Evolutionary conservation across 2,329 filamentous ascomycete species (phyloP).

Genomic region (Calonectria pauciramosa): DNA sequence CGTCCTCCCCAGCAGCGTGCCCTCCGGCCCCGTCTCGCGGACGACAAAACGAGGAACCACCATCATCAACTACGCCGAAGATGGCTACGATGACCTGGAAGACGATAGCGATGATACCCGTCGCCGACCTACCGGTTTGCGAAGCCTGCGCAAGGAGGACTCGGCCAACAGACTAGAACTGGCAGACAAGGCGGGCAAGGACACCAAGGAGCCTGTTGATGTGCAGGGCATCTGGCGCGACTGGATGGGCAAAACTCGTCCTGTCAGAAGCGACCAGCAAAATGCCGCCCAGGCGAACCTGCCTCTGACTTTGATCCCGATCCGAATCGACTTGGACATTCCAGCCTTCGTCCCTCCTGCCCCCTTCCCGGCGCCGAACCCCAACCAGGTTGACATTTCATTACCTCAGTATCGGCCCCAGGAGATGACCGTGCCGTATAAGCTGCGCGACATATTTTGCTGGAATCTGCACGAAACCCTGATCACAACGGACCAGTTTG

Average conservation of each 20-base stretch:
- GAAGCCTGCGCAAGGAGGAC: constrained; percentile 86
- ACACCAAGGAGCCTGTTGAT: constrained; percentile 82
- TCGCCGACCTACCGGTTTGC: constrained; percentile 85
- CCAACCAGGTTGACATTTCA: constrained; percentile 76
- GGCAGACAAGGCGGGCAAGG: constrained; percentile 85
- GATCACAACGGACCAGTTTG: constrained; percentile 95
- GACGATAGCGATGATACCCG: constrained; percentile 82
- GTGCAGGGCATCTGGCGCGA: constrained; percentile 94
- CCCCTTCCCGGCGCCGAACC: constrained; percentile 74
- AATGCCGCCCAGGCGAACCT: constrained; percentile 78
- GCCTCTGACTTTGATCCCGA: constrained; percentile 92
- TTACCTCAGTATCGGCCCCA: constrained; percentile 84
- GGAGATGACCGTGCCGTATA: constrained; percentile 85
- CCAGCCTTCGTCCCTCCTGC: constrained; percentile 79
- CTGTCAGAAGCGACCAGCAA: constrained; percentile 69
- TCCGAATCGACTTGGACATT: constrained; percentile 95
- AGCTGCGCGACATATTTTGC: constrained; percentile 93
- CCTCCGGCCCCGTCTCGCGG: constrained; percentile 77
- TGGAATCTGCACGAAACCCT: constrained; percentile 98
- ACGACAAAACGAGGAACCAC: constrained; percentile 98
- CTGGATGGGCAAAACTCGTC: constrained; percentile 86
- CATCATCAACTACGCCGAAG: constrained; percentile 97
- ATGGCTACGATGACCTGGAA: constrained; percentile 87
- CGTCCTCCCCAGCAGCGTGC: constrained; percentile 75
- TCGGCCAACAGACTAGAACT: constrained; percentile 72